Base-by-base conservation (phyloP, 129 eudicot species). In the Helianthus tuberosus region DNA sequence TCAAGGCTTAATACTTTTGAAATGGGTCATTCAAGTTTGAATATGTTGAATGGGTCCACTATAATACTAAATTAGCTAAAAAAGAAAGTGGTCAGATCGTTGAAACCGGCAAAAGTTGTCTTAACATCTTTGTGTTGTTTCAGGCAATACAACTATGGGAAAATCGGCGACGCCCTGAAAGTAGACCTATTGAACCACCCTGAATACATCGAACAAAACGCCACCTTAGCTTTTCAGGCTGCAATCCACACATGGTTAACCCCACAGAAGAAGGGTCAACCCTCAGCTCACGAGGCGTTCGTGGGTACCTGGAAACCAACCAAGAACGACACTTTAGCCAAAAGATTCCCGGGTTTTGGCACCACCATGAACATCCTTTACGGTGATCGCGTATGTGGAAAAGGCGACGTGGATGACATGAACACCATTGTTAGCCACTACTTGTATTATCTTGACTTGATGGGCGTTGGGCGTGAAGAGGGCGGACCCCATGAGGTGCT, bases 261-360 rank as follows among this genome's bases (percentile, higher is more conserved):
- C 71, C 91, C 96, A 14, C 55, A 84, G 36, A 86, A 88, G 73
- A 94, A 88, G 84, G 85, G 85, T 9, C 93, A 86, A 66, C 97
- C 98, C 52, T 80, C 98, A 38, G 84, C 97, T 27, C 98, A 94
- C 41, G 89, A 94, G 13, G 96, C 80, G n/a, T 88, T 94, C 67
- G 91, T 88, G 9, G 98, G 98, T n/a, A 79, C 80, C 73, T 94
- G 98, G 98, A 88, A 90, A 78, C 93, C 91, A 66, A 90, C 97
- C 65, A 88, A 90, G 73, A 90, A 94, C 23, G 97, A 94, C 65
- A 94, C 98, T n/a, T 68, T 79, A 74, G 73, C 96, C 64, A 86
- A 93, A 48, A 78, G 98, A n/a, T 5, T 32, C 57, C 97, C 93
- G 0, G 98, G 98, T 13, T 94, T 94, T 51, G 98, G 98, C 6